Evolutionary conservation across 352 stramenopile genomes (phyloP).

Genomic region (Paralagenidium karlingii): DNA sequence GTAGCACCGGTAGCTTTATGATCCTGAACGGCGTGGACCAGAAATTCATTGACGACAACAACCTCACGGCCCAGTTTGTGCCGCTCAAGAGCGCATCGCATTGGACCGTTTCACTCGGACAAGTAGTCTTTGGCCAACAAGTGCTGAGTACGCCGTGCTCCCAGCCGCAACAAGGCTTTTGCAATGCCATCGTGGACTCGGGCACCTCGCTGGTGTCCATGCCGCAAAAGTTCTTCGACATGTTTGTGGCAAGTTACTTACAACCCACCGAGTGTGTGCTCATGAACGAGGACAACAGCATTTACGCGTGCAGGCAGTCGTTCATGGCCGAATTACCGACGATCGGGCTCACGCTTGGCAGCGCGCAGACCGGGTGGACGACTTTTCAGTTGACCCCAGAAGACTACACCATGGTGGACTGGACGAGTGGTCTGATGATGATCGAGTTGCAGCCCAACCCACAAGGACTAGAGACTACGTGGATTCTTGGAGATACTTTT

Average conservation of each 20-base stretch:
- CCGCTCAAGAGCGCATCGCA: slow-evolving; percentile 32
- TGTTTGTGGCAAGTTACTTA: slow-evolving; percentile 11
- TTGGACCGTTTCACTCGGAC: slow-evolving; percentile 59
- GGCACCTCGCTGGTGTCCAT: slow-evolving; percentile 44
- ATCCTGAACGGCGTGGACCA: slow-evolving; percentile 57
- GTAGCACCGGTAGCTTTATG: slow-evolving; percentile 62
- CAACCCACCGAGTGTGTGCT: not conserved
- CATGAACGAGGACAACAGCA: not conserved
- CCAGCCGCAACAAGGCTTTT: too few species aligned
- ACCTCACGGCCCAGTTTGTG: slow-evolving; percentile 26
- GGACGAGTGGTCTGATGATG: slow-evolving; percentile 3
- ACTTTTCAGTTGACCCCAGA: slow-evolving; percentile 42
- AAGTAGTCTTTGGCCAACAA: slow-evolving; percentile 30
- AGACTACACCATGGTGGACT: slow-evolving; percentile 30
- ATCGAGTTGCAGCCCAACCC: slow-evolving; percentile 11
- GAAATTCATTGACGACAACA: slow-evolving; percentile 25
- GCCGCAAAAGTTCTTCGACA: slow-evolving; percentile 22
- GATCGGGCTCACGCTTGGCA: slow-evolving; percentile 37
- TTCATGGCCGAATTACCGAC: slow-evolving; percentile 32
- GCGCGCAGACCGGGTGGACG: too few species aligned
- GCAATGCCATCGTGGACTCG: slow-evolving; percentile 44
- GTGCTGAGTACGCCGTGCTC: slow-evolving; percentile 25
- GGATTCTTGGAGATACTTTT: slow-evolving; percentile 69
- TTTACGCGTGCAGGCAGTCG: slow-evolving; percentile 25
- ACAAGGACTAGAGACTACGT: slow-evolving; percentile 25